Conservation (phyloP, 1,284 basidiomycete species). For the Testicularia cyperi region DNA sequence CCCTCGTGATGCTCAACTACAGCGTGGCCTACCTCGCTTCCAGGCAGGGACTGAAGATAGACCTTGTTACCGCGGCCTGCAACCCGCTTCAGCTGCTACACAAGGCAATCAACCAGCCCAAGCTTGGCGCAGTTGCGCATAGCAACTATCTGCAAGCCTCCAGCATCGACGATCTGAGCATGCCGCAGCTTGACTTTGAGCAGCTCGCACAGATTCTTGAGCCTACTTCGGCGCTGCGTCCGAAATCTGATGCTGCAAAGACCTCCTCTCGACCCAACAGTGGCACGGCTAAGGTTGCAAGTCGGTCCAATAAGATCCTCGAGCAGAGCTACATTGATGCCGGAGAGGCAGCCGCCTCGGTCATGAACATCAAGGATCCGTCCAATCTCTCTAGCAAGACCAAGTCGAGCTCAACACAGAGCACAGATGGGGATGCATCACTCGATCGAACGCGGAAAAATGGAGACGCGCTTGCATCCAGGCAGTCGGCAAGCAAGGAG, state of each 20-base stretch:
- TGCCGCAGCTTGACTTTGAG: constrained; percentile 26
- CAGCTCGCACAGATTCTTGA: constrained; percentile 33
- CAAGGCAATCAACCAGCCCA: constrained; percentile 10
- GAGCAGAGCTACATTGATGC: constrained; percentile 50
- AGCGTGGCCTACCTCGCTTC: constrained; percentile 42
- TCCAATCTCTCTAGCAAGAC: background rate
- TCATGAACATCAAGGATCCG: constrained; percentile 32
- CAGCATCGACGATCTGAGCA: constrained; percentile 23
- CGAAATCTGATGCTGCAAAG: constrained; percentile 15
- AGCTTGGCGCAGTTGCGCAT: constrained; percentile 28
- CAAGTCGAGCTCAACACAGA: background rate
- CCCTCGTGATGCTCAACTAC: constrained; percentile 47
- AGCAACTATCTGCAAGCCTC: constrained; percentile 11
- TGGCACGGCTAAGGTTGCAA: background rate
- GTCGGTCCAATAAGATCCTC: constrained; percentile 10
- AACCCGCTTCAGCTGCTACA: constrained; percentile 36
- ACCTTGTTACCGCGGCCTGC: constrained; percentile 42
- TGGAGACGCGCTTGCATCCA: background rate
- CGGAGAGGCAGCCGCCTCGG: constrained; percentile 34
- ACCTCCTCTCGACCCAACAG: background rate
- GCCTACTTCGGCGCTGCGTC: constrained; percentile 27
- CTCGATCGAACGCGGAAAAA: background rate
- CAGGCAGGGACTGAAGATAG: constrained; percentile 38
- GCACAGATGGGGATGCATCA: background rate
- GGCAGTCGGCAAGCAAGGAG: too few relatives aligned